These are phyloP conservation scores for Zoysia pacifica DNA, from an alignment of 176 grass and related monocot species.

Conservation along the genomic window DNA sequence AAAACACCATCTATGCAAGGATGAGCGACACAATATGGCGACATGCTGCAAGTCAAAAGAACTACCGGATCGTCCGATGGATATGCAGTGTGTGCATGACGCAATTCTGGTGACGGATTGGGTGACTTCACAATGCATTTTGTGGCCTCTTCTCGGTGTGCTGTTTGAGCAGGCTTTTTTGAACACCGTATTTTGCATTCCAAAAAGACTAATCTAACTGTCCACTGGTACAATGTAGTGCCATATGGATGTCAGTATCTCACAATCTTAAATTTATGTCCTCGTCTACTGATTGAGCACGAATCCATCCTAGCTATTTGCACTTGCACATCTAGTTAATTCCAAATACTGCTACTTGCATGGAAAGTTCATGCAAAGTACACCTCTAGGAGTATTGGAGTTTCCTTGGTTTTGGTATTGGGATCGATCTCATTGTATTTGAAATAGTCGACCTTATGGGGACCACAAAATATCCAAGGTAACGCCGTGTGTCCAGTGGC, in stretches of 20 bases:
- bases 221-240: not conserved
- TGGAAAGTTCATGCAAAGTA: not conserved
- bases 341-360: not conserved
- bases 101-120: conserved; percentile 17
- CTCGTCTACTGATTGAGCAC: not conserved
- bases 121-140: conserved; percentile 11
- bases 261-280: not conserved
- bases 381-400: not conserved
- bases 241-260: not conserved
- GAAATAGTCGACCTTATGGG: not conserved
- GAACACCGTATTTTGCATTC: not conserved
- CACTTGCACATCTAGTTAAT: not conserved
- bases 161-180: not conserved
- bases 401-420: not conserved
- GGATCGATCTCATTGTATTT: not conserved
- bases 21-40: not conserved
- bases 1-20: not conserved
- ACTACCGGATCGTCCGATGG: not conserved
- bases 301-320: not conserved
- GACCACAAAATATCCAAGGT: not conserved
- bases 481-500: too few species aligned
- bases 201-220: not conserved
- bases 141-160: not conserved
- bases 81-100: not conserved
- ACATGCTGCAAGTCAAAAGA: not conserved